phyloP scores from a whole-genome alignment of 129 eudicot genomes.

The Escallonia rubra region DNA sequence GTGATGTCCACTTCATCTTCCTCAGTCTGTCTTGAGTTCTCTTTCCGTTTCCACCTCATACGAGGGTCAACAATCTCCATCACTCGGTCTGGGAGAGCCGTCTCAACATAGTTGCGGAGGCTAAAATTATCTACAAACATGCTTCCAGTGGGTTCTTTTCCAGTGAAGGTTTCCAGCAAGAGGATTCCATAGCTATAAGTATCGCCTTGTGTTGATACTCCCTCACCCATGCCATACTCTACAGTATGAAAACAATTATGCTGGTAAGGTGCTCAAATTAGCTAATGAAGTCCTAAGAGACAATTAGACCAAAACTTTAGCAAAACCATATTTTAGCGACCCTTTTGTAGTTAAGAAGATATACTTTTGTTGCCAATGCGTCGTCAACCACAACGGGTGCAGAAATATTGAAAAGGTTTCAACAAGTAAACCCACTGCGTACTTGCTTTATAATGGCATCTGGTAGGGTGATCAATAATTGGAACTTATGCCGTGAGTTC shows the following conservation, averaged over 20 bases:
- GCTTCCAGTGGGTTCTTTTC: constrained; percentile 22
- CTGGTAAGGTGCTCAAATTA: background rate
- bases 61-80: constrained; percentile 17
- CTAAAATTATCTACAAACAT: constrained; percentile 16
- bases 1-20: background rate
- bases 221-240: constrained; percentile 40
- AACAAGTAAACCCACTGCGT: too few relatives aligned
- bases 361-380: too few relatives aligned
- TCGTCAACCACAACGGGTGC: too few relatives aligned
- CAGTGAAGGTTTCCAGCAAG: constrained; percentile 28
- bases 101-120: constrained; percentile 17
- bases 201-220: constrained; percentile 26
- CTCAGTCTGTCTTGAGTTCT: too few relatives aligned
- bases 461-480: too few relatives aligned
- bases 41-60: background rate
- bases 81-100: constrained; percentile 16
- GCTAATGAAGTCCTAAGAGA: too few relatives aligned
- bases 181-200: constrained; percentile 37
- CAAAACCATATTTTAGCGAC: too few relatives aligned
- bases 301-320: too few relatives aligned
- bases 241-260: background rate
- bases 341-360: too few relatives aligned
- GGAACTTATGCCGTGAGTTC: too few relatives aligned
- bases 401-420: too few relatives aligned
- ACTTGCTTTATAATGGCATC: too few relatives aligned